Evolutionary conservation across 2,329 filamentous ascomycete genomes (phyloP).

Genomic region (Sporothrix globosa): DNA sequence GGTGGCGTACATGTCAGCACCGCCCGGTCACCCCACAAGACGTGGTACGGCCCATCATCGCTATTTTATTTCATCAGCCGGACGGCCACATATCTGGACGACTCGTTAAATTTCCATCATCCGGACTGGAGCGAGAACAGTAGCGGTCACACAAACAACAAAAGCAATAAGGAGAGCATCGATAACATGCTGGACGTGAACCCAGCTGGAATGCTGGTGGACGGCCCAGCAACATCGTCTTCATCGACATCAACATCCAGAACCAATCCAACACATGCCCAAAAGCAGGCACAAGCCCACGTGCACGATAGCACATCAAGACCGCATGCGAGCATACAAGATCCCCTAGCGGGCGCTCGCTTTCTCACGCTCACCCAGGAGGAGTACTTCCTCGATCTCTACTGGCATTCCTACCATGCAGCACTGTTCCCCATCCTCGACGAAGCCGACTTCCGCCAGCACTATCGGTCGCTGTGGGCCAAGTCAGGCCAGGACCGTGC

Average conservation of each 20-base stretch:
- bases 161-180: neutral
- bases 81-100: constrained; percentile 6
- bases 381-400: constrained; percentile 52
- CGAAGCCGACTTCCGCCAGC: constrained; percentile 49
- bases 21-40: constrained; percentile 21
- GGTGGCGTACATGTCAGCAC: constrained; percentile 25
- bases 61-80: constrained; percentile 27
- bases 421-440: constrained; percentile 49
- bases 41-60: constrained; percentile 26
- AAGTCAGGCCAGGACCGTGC: constrained; percentile 40
- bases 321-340: neutral
- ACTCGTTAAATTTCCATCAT: neutral
- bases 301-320: neutral
- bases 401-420: constrained; percentile 52
- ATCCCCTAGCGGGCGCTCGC: constrained; percentile 1
- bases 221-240: neutral
- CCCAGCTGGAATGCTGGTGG: neutral
- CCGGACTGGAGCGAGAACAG: neutral
- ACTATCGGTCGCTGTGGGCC: constrained; percentile 44
- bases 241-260: neutral
- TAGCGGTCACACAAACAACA: neutral
- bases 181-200: constrained; percentile 26
- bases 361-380: constrained; percentile 43
- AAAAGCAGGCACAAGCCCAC: neutral
- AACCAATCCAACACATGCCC: neutral